Base-by-base conservation (phyloP, 805 yeast species). In the Saccharomycopsis fibuligera region DNA sequence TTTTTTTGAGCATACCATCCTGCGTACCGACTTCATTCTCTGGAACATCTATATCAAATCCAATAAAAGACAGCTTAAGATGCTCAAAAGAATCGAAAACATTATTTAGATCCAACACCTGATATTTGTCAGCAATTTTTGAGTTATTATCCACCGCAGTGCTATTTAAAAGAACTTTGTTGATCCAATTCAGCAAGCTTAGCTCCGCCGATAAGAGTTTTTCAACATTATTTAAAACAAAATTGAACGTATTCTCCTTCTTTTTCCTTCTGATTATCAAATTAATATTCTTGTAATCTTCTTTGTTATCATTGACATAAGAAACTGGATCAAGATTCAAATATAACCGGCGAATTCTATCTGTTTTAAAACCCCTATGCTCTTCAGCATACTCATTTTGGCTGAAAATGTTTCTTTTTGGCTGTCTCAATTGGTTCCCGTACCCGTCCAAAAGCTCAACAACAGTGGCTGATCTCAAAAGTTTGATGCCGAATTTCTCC, bases 121-220 rank as follows among this genome's bases (percentile, higher is more conserved):
- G n/a, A n/a, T n/a, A n/a, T n/a, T n/a, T n/a, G n/a, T n/a, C n/a
- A n/a, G n/a, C n/a, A n/a, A n/a, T n/a, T n/a, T n/a, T n/a, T n/a
- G n/a, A n/a, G n/a, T n/a, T n/a, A n/a, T n/a, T n/a, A n/a, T n/a
- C n/a, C n/a, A n/a, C n/a, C n/a, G n/a, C n/a, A n/a, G n/a, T n/a
- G n/a, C n/a, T n/a, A n/a, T n/a, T n/a, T n/a, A n/a, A n/a, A n/a
- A n/a, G n/a, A n/a, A n/a, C n/a, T n/a, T n/a, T n/a, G n/a, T n/a
- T 43, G 1, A 67, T 45, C 71, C 71, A 67, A 12, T 54, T 55
- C 1, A 71, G 70, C 4, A 66, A 44, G 4, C 30, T 30, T 8
- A 48, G 16, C 8, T 51, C 47, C 8, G 31, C 37, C 24, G 25
- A 8, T n/a, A 36, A 12, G 9, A 42, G 9, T 41, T 35, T 8